Evolutionary conservation across 2,329 filamentous ascomycete species (phyloP).

Genomic region (Colletotrichum acutatum): DNA sequence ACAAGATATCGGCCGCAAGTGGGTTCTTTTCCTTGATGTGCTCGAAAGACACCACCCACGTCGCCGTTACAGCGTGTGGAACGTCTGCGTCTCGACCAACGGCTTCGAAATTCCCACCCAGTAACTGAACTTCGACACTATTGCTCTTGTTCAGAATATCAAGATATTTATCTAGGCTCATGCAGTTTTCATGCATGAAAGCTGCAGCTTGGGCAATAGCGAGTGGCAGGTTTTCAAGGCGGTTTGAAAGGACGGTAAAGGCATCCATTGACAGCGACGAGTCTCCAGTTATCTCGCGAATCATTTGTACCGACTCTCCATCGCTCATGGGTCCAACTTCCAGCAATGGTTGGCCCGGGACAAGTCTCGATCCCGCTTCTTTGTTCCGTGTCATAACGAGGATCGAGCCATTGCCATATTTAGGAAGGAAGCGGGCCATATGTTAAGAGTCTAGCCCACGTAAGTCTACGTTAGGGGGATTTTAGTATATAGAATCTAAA

Average conservation of each 20-base stretch:
- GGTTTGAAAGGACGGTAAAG: conserved; percentile 37
- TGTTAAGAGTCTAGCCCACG: no score
- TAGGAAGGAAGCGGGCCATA: conserved; percentile 42
- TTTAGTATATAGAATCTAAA: no score
- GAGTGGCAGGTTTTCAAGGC: conserved; percentile 46
- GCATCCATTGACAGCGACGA: conserved; percentile 1
- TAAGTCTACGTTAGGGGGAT: no score
- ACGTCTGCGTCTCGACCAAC: conserved; percentile 40
- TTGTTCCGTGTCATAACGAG: conserved; percentile 49
- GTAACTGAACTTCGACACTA: conserved; percentile 34
- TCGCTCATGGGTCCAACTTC: conserved; percentile 44
- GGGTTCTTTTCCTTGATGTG: conserved; percentile 42
- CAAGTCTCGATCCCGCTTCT: conserved; percentile 42
- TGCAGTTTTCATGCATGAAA: conserved; percentile 46
- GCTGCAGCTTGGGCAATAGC: conserved; percentile 48
- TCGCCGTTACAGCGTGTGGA: conserved; percentile 41
- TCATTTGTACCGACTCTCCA: conserved; percentile 40
- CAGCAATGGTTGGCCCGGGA: conserved; percentile 37
- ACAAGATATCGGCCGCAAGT: conserved; percentile 44
- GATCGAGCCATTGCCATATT: conserved; percentile 43
- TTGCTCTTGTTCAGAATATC: conserved; percentile 40
- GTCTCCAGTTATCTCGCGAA: conserved; percentile 35
- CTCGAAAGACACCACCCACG: conserved; percentile 49
- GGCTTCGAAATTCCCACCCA: conserved; percentile 40
- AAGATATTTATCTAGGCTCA: conserved; percentile 42